Conservation (phyloP, 2,329 filamentous ascomycete genomes). For the Pseudocercospora eumusae region DNA sequence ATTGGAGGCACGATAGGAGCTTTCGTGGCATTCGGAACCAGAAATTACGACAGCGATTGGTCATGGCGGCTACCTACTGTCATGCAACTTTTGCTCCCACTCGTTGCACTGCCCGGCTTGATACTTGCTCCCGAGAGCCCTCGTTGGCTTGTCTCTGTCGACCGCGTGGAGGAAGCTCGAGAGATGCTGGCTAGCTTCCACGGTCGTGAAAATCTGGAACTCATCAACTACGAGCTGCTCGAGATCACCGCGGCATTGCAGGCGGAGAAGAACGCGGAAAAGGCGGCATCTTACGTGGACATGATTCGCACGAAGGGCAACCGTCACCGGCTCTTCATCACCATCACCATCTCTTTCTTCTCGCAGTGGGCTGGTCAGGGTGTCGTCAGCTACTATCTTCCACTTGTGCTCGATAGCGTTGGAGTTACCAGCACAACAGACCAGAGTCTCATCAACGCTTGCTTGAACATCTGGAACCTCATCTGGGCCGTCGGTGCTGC, state of each 20-base stretch:
- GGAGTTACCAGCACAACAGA: slow-evolving; percentile 41
- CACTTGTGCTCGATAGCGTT: slow-evolving; percentile 42
- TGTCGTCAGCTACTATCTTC: slow-evolving; percentile 38
- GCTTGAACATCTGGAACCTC: slow-evolving; percentile 46
- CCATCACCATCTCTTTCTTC: slow-evolving; percentile 42
- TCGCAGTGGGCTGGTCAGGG: slow-evolving; percentile 46
- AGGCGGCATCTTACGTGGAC: slow-evolving; percentile 41
- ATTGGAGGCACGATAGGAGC: slow-evolving; percentile 32
- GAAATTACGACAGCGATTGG: slow-evolving; percentile 29
- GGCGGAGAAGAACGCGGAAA: slow-evolving; percentile 53
- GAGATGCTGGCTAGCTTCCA: slow-evolving; percentile 63
- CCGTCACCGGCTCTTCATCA: slow-evolving; percentile 43
- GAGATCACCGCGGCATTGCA: slow-evolving; percentile 53
- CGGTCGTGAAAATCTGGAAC: slow-evolving; percentile 60
- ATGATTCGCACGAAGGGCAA: slow-evolving; percentile 36
- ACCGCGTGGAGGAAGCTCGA: slow-evolving; percentile 55
- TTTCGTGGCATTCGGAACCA: slow-evolving; percentile 30
- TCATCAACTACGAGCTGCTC: slow-evolving; percentile 65
- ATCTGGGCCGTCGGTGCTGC: slow-evolving; percentile 42
- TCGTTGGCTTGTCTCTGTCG: slow-evolving; percentile 31
- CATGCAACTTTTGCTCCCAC: slow-evolving; percentile 31
- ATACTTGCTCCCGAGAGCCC: slow-evolving; percentile 33
- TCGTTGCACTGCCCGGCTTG: slow-evolving; percentile 29
- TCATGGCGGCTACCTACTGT: slow-evolving; percentile 34
- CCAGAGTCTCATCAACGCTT: slow-evolving; percentile 44